Evolutionary conservation across 2,329 filamentous ascomycete species (phyloP).

Genomic region (Claviceps sp.): DNA sequence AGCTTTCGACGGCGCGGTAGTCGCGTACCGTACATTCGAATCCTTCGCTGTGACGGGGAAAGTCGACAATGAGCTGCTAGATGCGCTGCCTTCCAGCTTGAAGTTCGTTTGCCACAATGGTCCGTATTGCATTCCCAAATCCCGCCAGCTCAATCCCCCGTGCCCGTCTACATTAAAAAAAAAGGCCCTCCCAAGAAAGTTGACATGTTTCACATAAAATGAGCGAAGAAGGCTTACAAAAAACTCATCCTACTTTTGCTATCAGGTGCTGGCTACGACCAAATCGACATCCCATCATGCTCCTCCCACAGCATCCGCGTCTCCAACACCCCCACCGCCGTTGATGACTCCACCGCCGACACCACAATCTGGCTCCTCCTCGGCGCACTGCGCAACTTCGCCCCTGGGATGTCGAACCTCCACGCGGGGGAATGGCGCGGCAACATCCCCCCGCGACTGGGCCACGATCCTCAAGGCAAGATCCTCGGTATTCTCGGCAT

Average conservation of each 20-base stretch:
- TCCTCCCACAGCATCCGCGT: conserved; percentile 53
- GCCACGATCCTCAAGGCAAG: conserved; percentile 70
- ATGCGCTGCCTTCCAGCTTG: conserved; percentile 37
- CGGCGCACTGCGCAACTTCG: conserved; percentile 64
- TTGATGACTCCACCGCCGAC: conserved; percentile 76
- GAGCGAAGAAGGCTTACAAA: not conserved
- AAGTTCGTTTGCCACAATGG: conserved; percentile 49
- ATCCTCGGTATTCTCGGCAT: conserved; percentile 70
- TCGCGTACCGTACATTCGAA: conserved; percentile 57
- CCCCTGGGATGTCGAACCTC: conserved; percentile 49
- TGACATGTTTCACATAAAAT: too few relatives aligned
- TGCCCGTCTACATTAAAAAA: not conserved
- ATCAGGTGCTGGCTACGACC: conserved; percentile 71
- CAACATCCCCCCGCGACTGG: conserved; percentile 36
- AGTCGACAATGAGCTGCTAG: conserved; percentile 58
- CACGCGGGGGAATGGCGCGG: conserved; percentile 58
- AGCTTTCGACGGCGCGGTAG: conserved; percentile 49
- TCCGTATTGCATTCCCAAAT: conserved; percentile 15
- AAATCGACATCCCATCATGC: conserved; percentile 62
- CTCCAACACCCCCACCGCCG: conserved; percentile 69
- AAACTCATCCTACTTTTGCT: not conserved
- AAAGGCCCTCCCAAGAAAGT: too few relatives aligned
- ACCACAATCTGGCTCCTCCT: conserved; percentile 69
- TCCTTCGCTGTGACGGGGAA: conserved; percentile 52
- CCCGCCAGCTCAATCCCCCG: too few relatives aligned